Base-by-base conservation (phyloP, 352 stramenopile genomes). In the Phytophthora pinifolia region DNA sequence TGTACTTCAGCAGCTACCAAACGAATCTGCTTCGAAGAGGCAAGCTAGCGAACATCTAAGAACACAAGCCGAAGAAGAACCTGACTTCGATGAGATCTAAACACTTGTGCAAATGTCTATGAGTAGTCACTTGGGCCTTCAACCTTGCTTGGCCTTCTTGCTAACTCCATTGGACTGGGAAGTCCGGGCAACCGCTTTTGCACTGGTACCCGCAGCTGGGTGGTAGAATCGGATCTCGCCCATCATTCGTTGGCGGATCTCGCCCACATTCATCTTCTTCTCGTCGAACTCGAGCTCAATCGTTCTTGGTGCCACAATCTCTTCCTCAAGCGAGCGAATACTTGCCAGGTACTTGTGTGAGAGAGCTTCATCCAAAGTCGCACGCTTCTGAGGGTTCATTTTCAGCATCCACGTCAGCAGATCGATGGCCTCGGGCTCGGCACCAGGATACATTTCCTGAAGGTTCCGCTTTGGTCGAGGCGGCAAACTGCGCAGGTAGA, bases 231-330 rank as follows among this genome's bases (percentile, higher is more conserved):
- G 70, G 17, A 94, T 85, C 55, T 94, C 84, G 37, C 74, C 67
- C 18, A 89, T 56, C 82, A 94, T 92, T 41, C 84, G 84, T 55
- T 88, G 66, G 20, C 84, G 82, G 38, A 94, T 92, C 59, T 94
- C 82, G 4, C 68, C 46, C 13, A 94, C 83, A 25, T 68, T 84
- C 70, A 94, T 85, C 59, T 88, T 89, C 43, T 89, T 88, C 53
- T 92, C 81, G 65, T 94, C 84, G 57, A 94, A 94, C 41, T 94
- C 84, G 27, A 94, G 62, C 42, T 85, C 76, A 51, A 94, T 94
- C 35, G 76, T 88, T 41, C 69, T 64, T n/a, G 84, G 80, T 14
- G 84, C 80, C n/a, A 92, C 78, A 32, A 91, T 88, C 43, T 94
- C 84, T 50, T 94, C 84, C 49, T 94, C 84, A 7, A 94, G 70